phyloP scores from a whole-genome alignment of 164 flowering plant genomes.

The Liriodendron chinense region DNA sequence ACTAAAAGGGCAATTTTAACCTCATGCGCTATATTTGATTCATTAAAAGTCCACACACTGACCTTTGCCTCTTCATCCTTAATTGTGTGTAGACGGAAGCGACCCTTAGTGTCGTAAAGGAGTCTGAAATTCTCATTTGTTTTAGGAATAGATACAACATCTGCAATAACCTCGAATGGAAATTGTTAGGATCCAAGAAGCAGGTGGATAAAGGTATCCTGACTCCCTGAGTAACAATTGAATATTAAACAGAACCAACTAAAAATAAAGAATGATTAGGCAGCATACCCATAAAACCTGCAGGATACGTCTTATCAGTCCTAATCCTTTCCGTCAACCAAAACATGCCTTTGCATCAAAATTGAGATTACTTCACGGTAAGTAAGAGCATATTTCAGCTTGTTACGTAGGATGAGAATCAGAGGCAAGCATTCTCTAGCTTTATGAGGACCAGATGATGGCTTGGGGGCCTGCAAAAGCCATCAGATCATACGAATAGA shows the following conservation, averaged over 20 bases:
- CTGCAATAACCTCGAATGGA: slow-evolving; percentile 21
- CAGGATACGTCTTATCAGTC: slow-evolving; percentile 62
- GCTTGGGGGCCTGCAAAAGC: slow-evolving; percentile 53
- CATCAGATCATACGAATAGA: background rate
- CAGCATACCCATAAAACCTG: slow-evolving; percentile 61
- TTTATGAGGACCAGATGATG: slow-evolving; percentile 70
- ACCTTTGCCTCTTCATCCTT: slow-evolving; percentile 89
- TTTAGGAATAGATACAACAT: slow-evolving; percentile 79
- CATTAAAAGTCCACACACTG: background rate
- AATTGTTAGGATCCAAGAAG: background rate
- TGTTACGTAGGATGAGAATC: slow-evolving; percentile 50
- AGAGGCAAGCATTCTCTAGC: slow-evolving; percentile 62
- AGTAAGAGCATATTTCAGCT: slow-evolving; percentile 58
- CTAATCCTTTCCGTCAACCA: slow-evolving; percentile 62
- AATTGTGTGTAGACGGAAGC: slow-evolving; percentile 72
- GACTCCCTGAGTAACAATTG: background rate
- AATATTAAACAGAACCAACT: background rate
- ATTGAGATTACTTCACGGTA: slow-evolving; percentile 56
- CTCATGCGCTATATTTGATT: no score
- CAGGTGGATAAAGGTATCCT: background rate
- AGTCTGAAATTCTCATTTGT: slow-evolving; percentile 84
- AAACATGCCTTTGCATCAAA: slow-evolving; percentile 55
- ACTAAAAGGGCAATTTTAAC: no score
- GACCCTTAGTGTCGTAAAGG: slow-evolving; percentile 81
- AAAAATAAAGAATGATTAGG: background rate